Percentiles rank a stretch among this genome's conserved stretches.
Conservation (phyloP, 371 early-diverging fungal species). For the Chytridium lagenaria region DNA sequence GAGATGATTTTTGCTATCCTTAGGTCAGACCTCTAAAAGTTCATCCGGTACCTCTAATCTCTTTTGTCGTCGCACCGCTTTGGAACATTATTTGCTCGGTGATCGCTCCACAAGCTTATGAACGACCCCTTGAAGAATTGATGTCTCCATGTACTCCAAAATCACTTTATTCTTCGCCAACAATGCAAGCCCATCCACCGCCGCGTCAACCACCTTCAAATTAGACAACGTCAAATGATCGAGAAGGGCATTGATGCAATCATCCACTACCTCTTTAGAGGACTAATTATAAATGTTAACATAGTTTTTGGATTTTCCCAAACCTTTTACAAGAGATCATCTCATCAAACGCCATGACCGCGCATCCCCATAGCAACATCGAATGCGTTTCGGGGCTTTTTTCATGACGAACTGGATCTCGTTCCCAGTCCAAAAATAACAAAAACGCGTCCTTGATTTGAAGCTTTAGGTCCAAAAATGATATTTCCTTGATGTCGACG, state of each 20-base stretch:
- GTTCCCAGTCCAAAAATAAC: constrained; percentile 52
- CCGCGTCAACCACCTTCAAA: constrained; percentile 66
- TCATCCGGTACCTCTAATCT: constrained; percentile 47
- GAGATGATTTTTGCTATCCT: constrained; percentile 50
- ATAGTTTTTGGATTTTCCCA: no score
- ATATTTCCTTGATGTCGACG: constrained; percentile 55
- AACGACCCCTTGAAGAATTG: constrained; percentile 66
- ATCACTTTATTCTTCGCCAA: constrained; percentile 60
- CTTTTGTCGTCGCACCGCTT: constrained; percentile 46
- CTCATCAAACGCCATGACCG: constrained; percentile 64
- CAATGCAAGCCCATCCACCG: constrained; percentile 70
- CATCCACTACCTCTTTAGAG: constrained; percentile 48
- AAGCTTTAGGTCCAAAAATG: constrained; percentile 48
- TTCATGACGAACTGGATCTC: constrained; percentile 32
- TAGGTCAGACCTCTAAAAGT: not conserved
- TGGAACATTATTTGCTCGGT: constrained; percentile 71
- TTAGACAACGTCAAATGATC: constrained; percentile 73
- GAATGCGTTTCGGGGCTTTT: constrained; percentile 58
- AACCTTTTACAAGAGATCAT: constrained; percentile 39
- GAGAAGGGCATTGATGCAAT: constrained; percentile 65
- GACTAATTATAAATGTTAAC: no score
- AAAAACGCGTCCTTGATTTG: constrained; percentile 59
- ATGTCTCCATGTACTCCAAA: constrained; percentile 52
- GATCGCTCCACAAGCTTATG: constrained; percentile 72
- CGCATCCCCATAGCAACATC: constrained; percentile 64